Base-by-base conservation (phyloP, 1,139 yeast genomes). In the Saccharomycopsis hybrid region DNA sequence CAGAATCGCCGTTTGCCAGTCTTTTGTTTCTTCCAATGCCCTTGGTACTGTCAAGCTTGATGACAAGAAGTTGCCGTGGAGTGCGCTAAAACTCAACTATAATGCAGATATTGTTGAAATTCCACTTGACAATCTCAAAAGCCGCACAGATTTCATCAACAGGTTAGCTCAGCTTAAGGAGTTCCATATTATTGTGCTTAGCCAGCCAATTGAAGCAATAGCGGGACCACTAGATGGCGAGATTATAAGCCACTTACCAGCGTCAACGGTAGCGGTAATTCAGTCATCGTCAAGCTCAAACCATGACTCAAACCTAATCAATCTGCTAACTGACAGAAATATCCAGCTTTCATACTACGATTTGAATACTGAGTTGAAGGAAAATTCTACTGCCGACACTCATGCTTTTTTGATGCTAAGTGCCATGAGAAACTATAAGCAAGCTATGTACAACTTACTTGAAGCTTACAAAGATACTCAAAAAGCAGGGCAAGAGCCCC, bases 361-460 rank as follows among this genome's bases (percentile, higher is more conserved):
- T 13, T n/a, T 39, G 5, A 42, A 41, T 28, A 32, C 33, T 27
- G 54, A 50, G 29, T 35, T 50, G 5, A 44, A 41, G 25, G 54
- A 50, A 11, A 50, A 50, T 32, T 40, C 95, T 8, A 87, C 96
- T 7, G 95, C 95, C 1, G 89, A 83, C 58, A 78, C 88, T 2
- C 90, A 87, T 49, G 76, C 85, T 3, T 85, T 69, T 62, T 68
- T 86, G 57, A 60, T 82, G 30, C 63, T 86, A 46, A 77, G 85
- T 4, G 81, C 90, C 1, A 63, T 85, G 60, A 76, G 95, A 62
- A 82, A 83, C 66, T 85, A 76, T 59, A 71, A 71, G 51, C 55
- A 61, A 43, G 76, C 78, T 31, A 74, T 74, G 51, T 64, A 71
- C 43, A 66, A 68, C 41, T 63, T 84, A 55, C 67, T 74, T 11